Percentiles rank a stretch among this genome's conserved stretches.
Evolutionary conservation across 2,329 filamentous ascomycete genomes (phyloP).

Genomic region (Sporothrix dimorphospora): DNA sequence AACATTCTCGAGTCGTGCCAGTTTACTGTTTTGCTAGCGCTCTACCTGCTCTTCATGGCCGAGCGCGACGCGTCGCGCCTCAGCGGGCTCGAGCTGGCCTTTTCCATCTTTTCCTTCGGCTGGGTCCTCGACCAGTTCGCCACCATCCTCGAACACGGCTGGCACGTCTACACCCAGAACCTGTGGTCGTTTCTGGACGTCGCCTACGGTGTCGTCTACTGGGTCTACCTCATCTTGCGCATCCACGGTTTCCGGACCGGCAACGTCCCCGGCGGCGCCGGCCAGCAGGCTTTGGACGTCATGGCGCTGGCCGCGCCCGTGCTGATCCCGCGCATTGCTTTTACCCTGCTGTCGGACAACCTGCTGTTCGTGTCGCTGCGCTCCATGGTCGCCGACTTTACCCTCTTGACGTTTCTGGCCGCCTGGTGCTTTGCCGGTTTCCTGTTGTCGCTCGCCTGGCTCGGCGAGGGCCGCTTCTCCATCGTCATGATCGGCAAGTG

Average conservation of each 20-base stretch:
- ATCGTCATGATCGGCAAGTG: slow-evolving; percentile 78
- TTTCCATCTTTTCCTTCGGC: slow-evolving; percentile 73
- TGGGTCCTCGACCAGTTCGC: slow-evolving; percentile 80
- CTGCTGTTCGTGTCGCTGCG: slow-evolving; percentile 79
- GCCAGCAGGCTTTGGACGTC: slow-evolving; percentile 73
- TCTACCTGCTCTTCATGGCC: slow-evolving; percentile 76
- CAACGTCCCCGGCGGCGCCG: slow-evolving; percentile 46
- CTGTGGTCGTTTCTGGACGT: slow-evolving; percentile 87
- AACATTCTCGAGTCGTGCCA: slow-evolving; percentile 76
- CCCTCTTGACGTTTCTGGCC: slow-evolving; percentile 73
- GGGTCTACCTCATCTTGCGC: slow-evolving; percentile 68
- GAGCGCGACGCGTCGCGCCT: slow-evolving; percentile 62
- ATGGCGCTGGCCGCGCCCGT: slow-evolving; percentile 80
- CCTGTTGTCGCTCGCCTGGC: slow-evolving; percentile 76
- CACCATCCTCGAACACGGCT: slow-evolving; percentile 74
- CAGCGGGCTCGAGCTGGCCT: slow-evolving; percentile 64
- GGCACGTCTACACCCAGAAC: slow-evolving; percentile 82
- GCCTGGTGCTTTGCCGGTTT: slow-evolving; percentile 86
- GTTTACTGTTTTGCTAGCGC: slow-evolving; percentile 67
- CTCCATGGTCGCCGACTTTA: slow-evolving; percentile 85
- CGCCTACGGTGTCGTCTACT: slow-evolving; percentile 73
- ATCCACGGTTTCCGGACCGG: slow-evolving; percentile 63
- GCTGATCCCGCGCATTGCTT: slow-evolving; percentile 76
- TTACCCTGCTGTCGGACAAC: slow-evolving; percentile 82
- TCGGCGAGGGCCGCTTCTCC: slow-evolving; percentile 65